phyloP scores from a whole-genome alignment of 805 yeast species.

The Wickerhamomyces queroliae region DNA sequence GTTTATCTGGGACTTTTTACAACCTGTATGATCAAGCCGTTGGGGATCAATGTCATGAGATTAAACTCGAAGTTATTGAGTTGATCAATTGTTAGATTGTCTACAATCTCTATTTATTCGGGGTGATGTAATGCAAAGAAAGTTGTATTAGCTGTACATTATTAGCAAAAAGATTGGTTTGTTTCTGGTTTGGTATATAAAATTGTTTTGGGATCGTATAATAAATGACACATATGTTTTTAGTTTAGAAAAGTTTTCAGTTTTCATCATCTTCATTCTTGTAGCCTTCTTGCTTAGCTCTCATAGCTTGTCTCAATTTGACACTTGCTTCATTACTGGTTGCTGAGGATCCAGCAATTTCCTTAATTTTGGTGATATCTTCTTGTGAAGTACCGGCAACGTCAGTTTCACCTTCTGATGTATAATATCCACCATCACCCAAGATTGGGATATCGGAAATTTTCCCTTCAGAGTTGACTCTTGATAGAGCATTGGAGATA shows the following conservation, averaged over 20 bases:
- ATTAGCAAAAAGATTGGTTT: too few relatives aligned
- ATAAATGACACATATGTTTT: too few relatives aligned
- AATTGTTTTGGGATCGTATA: too few relatives aligned
- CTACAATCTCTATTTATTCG: too few relatives aligned
- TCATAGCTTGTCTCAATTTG: slow-evolving; percentile 10
- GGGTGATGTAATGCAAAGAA: too few relatives aligned
- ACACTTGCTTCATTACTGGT: slow-evolving; percentile 5
- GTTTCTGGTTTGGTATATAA: background rate
- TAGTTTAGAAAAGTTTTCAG: too few relatives aligned
- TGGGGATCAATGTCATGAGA: slow-evolving; percentile 54
- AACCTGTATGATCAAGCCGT: slow-evolving; percentile 58
- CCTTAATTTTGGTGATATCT: slow-evolving; percentile 1
- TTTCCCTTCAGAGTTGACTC: slow-evolving; percentile 56
- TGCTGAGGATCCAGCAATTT: background rate
- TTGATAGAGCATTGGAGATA: slow-evolving; percentile 52
- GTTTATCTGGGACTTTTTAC: slow-evolving; percentile 67
- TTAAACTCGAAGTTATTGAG: slow-evolving; percentile 48
- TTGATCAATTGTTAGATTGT: slow-evolving; percentile 44
- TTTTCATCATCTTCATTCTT: too few relatives aligned
- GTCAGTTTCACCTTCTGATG: slow-evolving; percentile 2
- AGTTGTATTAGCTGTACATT: too few relatives aligned
- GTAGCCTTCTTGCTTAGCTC: background rate
- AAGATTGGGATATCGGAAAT: slow-evolving; percentile 62
- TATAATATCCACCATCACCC: slow-evolving; percentile 19
- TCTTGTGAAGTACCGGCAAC: background rate